phyloP scores from a whole-genome alignment of 2,329 filamentous ascomycete species.

The Pestalotiopsis sp. region DNA sequence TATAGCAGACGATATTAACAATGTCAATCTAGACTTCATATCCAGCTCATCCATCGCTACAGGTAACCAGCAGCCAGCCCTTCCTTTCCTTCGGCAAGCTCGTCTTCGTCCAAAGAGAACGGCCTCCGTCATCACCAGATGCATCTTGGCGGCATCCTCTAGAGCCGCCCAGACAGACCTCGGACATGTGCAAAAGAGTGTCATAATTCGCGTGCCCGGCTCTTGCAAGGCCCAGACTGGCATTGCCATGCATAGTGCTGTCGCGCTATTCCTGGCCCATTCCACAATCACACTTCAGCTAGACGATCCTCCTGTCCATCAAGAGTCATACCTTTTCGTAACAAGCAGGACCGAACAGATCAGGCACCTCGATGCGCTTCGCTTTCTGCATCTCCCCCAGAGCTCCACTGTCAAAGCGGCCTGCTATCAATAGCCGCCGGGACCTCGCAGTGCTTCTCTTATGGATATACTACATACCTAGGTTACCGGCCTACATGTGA shows the following conservation, averaged over 20 bases:
- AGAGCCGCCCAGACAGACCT: neutral
- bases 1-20: constrained; percentile 6
- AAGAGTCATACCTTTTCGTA: neutral
- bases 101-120: neutral
- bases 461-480: too few species aligned
- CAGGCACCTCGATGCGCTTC: neutral
- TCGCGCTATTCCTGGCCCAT: neutral
- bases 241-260: neutral
- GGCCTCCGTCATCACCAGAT: neutral
- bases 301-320: constrained; percentile 1
- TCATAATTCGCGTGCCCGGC: neutral
- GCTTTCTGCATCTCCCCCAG: neutral
- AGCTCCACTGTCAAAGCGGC: neutral
- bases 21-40: constrained; percentile 10
- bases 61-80: neutral
- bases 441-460: neutral
- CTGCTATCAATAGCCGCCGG: constrained; percentile 3
- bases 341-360: neutral
- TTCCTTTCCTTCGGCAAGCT: neutral
- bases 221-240: neutral
- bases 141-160: neutral
- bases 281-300: neutral
- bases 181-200: neutral
- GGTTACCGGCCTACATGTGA: neutral
- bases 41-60: neutral